Base-by-base conservation (phyloP, 345 rosid genomes). In the Brassica incana region DNA sequence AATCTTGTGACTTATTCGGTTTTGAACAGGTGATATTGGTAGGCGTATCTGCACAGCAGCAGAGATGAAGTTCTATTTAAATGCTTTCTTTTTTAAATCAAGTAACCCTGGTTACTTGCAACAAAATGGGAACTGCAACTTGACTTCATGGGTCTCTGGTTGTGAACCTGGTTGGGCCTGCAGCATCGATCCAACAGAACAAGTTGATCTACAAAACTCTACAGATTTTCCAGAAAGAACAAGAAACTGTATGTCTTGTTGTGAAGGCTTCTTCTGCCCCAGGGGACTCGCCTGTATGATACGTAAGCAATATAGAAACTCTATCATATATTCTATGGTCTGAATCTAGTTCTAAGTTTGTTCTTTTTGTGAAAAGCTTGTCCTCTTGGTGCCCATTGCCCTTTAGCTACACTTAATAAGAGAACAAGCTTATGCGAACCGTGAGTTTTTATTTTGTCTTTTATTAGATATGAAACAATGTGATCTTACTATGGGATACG, bases 151-250 rank as follows among this genome's bases (percentile, higher is more conserved):
- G 99, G 78, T 86, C 71, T 75, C 94, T 68, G 98, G 98, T 70
- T 95, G 99, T 86, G 99, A 95, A 77, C 96, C 99, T 2, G 98
- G 99, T 67, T 95, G 99, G 99, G 90, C 90, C 52, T 95, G 99
- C 84, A 87, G 93, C 79, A 56, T 76, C 16, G 89, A 82, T 62
- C 65, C 18, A 35, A 67, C 76, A 56, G 85, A 87, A 78, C 78
- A 71, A 60, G 84, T 89, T 18, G 91, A 90, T 75, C 83, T 89
- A 10, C 40, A 81, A 75, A 84, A 93, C 79, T 91, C 91, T 20
- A 78, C 0, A 40, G 75, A 70, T 3, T 83, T 90, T 77, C 99
- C 99, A 38, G 71, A 80, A 67, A 86, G 99, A 82, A 91, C 84
- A 73, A 52, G 4, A 20, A 72, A 65, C 76, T 95, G 98, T 80